Conservation (phyloP, 148 eudicot genomes). For the Polygonum aviculare region DNA sequence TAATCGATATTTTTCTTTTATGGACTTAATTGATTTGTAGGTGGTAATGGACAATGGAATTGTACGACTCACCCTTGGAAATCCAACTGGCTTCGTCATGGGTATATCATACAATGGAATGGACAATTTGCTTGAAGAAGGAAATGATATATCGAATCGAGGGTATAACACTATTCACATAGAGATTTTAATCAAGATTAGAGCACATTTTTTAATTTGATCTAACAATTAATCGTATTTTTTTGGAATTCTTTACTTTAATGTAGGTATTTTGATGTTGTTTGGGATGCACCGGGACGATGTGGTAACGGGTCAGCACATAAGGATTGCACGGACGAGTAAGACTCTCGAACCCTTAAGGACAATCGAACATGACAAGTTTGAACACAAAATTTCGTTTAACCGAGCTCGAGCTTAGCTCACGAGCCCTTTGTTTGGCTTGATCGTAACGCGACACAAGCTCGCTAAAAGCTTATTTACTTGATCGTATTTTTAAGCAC, state of each 20-base stretch:
- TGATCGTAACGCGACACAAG: too few species aligned
- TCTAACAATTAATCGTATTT: not conserved
- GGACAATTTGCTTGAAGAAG: conserved; percentile 33
- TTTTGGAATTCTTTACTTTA: not conserved
- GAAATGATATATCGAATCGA: conserved; percentile 24
- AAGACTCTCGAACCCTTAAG: not conserved
- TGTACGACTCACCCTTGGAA: conserved; percentile 30
- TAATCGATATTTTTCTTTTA: not conserved
- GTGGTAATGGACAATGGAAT: conserved; percentile 47
- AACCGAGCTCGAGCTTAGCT: too few species aligned
- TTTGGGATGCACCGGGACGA: conserved; percentile 8
- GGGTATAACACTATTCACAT: conserved; percentile 22
- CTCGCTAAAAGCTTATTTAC: too few species aligned
- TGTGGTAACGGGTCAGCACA: not conserved
- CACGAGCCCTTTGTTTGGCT: too few species aligned
- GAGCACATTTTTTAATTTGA: not conserved
- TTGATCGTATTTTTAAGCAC: too few species aligned
- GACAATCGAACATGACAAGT: too few species aligned
- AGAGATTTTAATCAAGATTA: not conserved
- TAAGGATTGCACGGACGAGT: not conserved
- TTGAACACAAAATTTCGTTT: too few species aligned
- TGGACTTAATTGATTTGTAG: conserved; percentile 14
- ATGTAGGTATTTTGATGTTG: conserved; percentile 15
- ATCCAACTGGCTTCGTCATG: conserved; percentile 32
- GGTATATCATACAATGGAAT: conserved; percentile 27